A percentile compares a stretch with the other conserved stretches of the same genome.
These are phyloP conservation scores for Suillus brevipes DNA, from an alignment of 768 basidiomycete genomes.

Conservation along the genomic window DNA sequence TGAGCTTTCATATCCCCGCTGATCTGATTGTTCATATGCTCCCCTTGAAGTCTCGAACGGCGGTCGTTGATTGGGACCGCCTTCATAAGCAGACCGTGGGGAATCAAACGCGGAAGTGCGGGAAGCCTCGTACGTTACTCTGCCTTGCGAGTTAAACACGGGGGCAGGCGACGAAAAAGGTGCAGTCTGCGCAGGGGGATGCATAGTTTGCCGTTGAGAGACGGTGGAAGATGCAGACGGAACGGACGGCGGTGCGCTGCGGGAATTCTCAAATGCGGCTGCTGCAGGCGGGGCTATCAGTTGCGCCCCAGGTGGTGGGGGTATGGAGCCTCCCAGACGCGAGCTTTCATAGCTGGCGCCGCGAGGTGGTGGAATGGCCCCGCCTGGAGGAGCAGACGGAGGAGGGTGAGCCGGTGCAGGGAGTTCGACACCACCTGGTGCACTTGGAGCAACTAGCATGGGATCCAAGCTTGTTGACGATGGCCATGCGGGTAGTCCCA, in stretches of 20 bases:
- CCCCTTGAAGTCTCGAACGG: conserved; percentile 9
- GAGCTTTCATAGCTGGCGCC: conserved; percentile 14
- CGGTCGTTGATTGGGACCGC: conserved; percentile 8
- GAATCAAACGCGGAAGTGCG: neutral
- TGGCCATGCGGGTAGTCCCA: conserved; percentile 35
- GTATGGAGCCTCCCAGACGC: conserved; percentile 10
- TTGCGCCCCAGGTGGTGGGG: conserved; percentile 21
- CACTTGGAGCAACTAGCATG: conserved; percentile 34
- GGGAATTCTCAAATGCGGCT: conserved; percentile 11
- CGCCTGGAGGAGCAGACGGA: conserved; percentile 13
- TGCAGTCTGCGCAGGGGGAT: neutral
- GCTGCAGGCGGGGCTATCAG: conserved; percentile 16
- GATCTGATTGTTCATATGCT: conserved; percentile 29
- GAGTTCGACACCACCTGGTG: conserved; percentile 34
- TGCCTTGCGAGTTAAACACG: conserved; percentile 5
- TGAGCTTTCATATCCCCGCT: conserved; percentile 32
- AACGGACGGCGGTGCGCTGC: conserved; percentile 5
- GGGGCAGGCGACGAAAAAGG: neutral
- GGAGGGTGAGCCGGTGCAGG: conserved; percentile 11
- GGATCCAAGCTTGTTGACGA: conserved; percentile 30
- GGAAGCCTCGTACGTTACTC: neutral
- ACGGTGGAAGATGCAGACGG: neutral
- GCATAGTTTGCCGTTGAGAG: neutral
- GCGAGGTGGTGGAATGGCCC: conserved; percentile 14
- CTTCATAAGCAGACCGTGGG: conserved; percentile 15